Base-by-base conservation (phyloP, 148 eudicot genomes). In the Silene uniflora region DNA sequence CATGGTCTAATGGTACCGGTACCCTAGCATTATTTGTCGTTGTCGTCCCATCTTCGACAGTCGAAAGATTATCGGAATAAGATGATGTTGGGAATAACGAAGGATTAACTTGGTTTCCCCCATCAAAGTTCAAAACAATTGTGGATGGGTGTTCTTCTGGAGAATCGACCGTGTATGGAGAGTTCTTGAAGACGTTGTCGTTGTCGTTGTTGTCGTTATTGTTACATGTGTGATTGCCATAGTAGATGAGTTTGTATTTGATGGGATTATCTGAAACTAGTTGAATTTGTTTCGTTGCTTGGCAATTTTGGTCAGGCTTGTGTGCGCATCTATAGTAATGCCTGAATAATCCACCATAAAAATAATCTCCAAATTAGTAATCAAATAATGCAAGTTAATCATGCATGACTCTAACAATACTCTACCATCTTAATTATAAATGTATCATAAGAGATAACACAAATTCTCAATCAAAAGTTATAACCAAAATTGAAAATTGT, bases 271-370 rank as follows among this genome's bases (percentile, higher is more conserved):
- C 21, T 71, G 62, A 71, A 47, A 35, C n/a, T 68, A 44, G 72
- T 42, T 68, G 72, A 1, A 68, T 7, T 42, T 68, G 55, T 68
- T 68, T 68, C 14, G 16, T 68, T 39, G 72, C 72, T 68, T 68
- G 7, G 13, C 72, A 68, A 18, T 68, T 68, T 44, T 68, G 54
- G 8, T 68, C 72, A 8, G 8, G 3, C 52, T 42, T 42, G 17
- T 68, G 72, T 17, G 24, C 44, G 52, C 72, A 68, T 21, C 52
- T 68, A 22, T 75, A 91, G 78, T 91, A 91, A 66, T 80, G 81
- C 84, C 96, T 89, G 86, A 82, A 81, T 77, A 82, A 81, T 77
- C 11, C 25, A 52, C 16, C 56, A 49, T 25, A 10, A 27, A 2
- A 11, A 32, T 5, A 27, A 71, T 22, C 27, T 70, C 1, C 61